Conservation (phyloP, 2,329 filamentous ascomycete genomes). For the Bipolaris victoriae region DNA sequence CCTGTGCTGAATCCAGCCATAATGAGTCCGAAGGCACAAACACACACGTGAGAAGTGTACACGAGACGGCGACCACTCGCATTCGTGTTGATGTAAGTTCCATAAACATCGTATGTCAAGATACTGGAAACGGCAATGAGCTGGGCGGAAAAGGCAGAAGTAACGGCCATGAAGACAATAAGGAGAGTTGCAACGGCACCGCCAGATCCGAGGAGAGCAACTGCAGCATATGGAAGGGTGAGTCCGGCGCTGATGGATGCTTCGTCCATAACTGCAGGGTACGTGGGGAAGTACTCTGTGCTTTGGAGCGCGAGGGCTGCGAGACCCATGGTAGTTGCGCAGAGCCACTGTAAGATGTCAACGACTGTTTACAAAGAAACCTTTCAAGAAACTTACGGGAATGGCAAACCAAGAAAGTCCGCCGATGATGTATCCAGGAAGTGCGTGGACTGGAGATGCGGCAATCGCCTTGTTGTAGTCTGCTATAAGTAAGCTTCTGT, state of each 20-base stretch:
- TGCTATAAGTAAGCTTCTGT: constrained; percentile 10
- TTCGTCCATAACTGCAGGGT: constrained; percentile 40
- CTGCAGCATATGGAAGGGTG: constrained; percentile 40
- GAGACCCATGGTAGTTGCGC: constrained; percentile 56
- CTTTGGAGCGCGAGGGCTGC: constrained; percentile 52
- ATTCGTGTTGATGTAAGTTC: constrained; percentile 77
- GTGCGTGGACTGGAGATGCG: constrained; percentile 80
- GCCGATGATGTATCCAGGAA: constrained; percentile 67
- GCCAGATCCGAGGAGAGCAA: constrained; percentile 40
- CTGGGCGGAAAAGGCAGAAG: constrained; percentile 53
- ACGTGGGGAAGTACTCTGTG: constrained; percentile 53
- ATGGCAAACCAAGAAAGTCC: constrained; percentile 57
- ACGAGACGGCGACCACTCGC: constrained; percentile 79
- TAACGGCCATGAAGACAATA: constrained; percentile 58
- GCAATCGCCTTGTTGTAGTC: constrained; percentile 89
- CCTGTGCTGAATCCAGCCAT: constrained; percentile 82
- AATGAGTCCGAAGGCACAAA: constrained; percentile 75
- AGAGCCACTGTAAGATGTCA: constrained; percentile 42
- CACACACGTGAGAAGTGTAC: constrained; percentile 75
- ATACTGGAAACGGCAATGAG: constrained; percentile 77
- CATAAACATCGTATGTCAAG: constrained; percentile 85
- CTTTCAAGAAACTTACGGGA: constrained; percentile 32
- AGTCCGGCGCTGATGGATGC: constrained; percentile 38
- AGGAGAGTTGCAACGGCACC: constrained; percentile 44
- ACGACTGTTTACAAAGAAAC: neutral